phyloP scores from a whole-genome alignment of 148 eudicot genomes.

The Suaeda aralocaspica region DNA sequence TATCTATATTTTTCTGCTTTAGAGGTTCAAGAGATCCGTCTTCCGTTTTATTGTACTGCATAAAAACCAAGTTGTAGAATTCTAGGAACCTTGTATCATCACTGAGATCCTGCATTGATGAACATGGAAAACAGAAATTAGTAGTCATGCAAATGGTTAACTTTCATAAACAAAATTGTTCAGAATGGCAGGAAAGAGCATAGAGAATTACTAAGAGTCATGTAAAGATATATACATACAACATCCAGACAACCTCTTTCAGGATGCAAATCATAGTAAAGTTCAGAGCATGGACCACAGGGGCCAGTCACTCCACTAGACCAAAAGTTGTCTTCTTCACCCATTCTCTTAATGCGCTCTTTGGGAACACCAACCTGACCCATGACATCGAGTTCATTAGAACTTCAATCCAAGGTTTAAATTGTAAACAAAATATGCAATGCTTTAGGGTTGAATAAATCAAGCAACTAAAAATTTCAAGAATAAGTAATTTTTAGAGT shows the following conservation, averaged over 20 bases:
- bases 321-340: constrained; percentile 98
- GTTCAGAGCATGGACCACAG: constrained; percentile 97
- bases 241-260: constrained; percentile 74
- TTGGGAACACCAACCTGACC: constrained; percentile 78
- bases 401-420: neutral
- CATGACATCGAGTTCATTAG: constrained; percentile 17
- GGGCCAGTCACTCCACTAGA: constrained; percentile 96
- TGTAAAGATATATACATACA: constrained; percentile 43
- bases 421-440: neutral
- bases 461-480: neutral
- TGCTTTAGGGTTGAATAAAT: neutral
- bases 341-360: constrained; percentile 80
- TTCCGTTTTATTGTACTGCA: constrained; percentile 84
- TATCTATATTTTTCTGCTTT: constrained; percentile 90
- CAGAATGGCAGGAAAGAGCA: neutral
- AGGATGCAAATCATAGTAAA: constrained; percentile 93
- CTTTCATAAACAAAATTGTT: neutral
- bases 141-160: neutral
- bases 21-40: constrained; percentile 90
- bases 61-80: constrained; percentile 97
- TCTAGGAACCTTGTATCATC: constrained; percentile 95
- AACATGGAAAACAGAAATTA: neutral
- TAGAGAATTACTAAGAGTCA: constrained; percentile 15
- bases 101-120: constrained; percentile 66
- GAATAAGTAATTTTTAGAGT: neutral